phyloP scores from a whole-genome alignment of 2,329 filamentous ascomycete species.

The Monilinia polystroma region DNA sequence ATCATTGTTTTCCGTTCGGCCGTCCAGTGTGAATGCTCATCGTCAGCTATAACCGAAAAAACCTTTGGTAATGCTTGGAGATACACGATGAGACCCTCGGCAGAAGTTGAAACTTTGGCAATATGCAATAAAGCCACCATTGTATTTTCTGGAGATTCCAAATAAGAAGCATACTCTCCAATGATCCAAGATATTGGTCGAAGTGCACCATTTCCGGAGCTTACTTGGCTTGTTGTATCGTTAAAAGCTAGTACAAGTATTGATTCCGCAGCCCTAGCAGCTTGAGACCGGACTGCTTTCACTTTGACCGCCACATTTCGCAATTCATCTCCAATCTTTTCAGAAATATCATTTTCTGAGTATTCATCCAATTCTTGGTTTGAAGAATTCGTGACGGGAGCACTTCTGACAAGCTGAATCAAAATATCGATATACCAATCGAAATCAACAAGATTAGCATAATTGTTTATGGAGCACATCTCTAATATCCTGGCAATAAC shows the following conservation, averaged over 20 bases:
- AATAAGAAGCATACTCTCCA: slow-evolving; percentile 79
- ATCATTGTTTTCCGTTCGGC: slow-evolving; percentile 70
- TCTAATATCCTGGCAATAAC: slow-evolving; percentile 80
- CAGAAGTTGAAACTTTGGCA: slow-evolving; percentile 52
- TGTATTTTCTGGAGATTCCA: slow-evolving; percentile 68
- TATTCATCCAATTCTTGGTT: slow-evolving; percentile 22
- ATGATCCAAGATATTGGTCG: slow-evolving; percentile 79
- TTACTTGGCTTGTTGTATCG: slow-evolving; percentile 53
- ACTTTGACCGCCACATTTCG: slow-evolving; percentile 92
- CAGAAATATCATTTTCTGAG: slow-evolving; percentile 51
- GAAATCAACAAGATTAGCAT: slow-evolving; percentile 82
- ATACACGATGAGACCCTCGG: slow-evolving; percentile 71
- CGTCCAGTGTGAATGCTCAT: slow-evolving; percentile 67
- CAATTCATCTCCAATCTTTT: slow-evolving; percentile 78
- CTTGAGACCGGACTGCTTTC: slow-evolving; percentile 73
- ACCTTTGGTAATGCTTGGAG: slow-evolving; percentile 86
- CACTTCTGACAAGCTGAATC: slow-evolving; percentile 76
- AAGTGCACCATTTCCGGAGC: slow-evolving; percentile 63
- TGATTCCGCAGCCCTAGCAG: slow-evolving; percentile 77
- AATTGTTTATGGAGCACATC: slow-evolving; percentile 89
- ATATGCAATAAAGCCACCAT: slow-evolving; percentile 72
- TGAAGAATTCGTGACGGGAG: slow-evolving; percentile 50
- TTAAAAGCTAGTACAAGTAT: slow-evolving; percentile 63
- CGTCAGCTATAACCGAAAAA: slow-evolving; percentile 69
- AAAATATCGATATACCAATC: slow-evolving; percentile 96